A percentile compares a stretch with the other conserved stretches of the same genome.
phyloP scores from a whole-genome alignment of 768 basidiomycete genomes.

The Collybiopsis luxurians region DNA sequence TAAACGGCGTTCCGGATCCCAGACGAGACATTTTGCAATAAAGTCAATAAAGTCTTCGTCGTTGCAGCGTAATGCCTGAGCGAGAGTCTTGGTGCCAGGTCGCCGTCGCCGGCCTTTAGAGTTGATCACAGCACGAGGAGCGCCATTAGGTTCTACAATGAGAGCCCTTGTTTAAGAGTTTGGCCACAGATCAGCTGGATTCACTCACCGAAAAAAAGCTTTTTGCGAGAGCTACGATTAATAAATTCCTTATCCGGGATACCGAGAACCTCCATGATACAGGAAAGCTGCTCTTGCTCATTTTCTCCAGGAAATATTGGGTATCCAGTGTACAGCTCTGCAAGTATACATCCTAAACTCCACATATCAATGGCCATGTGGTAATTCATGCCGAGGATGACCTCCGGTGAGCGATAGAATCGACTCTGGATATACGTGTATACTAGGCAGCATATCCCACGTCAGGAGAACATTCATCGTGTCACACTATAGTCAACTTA shows the following conservation, averaged over 20 bases:
- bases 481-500: conserved; percentile 34
- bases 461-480: conserved; percentile 5
- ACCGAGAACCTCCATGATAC: conserved; percentile 99
- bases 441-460: conserved; percentile 47
- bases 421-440: conserved; percentile 99
- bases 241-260: conserved; percentile 93
- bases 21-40: conserved; percentile 93
- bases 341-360: conserved; percentile 97
- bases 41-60: conserved; percentile 98
- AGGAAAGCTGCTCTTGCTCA: conserved; percentile 96
- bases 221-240: conserved; percentile 89
- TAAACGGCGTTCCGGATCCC: conserved; percentile 95
- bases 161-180: conserved; percentile 9
- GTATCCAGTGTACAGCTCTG: conserved; percentile 95
- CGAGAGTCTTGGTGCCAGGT: conserved; percentile 87
- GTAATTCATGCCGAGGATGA: conserved; percentile 98
- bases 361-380: conserved; percentile 99
- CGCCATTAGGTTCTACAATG: conserved; percentile 80
- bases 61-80: conserved; percentile 85
- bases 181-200: background rate
- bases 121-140: conserved; percentile 90
- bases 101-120: conserved; percentile 93
- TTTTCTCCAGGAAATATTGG: conserved; percentile 99
- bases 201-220: conserved; percentile 89
- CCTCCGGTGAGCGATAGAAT: conserved; percentile 99